phyloP scores from a whole-genome alignment of 495 filamentous ascomycete species.

The Gamarada debralockiae region DNA sequence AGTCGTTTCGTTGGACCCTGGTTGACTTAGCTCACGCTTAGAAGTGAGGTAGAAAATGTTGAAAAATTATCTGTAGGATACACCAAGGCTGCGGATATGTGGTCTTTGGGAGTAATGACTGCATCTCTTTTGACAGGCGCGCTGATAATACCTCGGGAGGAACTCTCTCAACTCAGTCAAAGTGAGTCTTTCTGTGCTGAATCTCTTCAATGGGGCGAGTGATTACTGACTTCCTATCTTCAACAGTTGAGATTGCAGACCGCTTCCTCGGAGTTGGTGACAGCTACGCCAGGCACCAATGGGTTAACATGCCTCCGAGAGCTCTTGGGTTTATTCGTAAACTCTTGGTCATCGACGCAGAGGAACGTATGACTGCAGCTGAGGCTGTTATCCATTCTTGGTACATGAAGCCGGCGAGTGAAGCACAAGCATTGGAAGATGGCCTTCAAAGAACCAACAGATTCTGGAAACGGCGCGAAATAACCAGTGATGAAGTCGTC shows the following conservation, averaged over 20 bases:
- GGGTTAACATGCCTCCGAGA: constrained; percentile 34
- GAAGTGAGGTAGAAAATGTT: constrained; percentile 42
- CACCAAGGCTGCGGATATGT: constrained; percentile 59
- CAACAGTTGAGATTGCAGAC: constrained; percentile 23
- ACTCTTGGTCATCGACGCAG: constrained; percentile 49
- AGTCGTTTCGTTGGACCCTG: constrained; percentile 31
- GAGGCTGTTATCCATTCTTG: constrained; percentile 55
- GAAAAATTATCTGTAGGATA: constrained; percentile 40
- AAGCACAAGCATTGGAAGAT: constrained; percentile 36
- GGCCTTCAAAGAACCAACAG: constrained; percentile 42
- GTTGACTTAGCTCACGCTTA: constrained; percentile 25
- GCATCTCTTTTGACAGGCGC: constrained; percentile 47
- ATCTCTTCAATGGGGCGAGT: background rate
- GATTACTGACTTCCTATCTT: too few relatives aligned
- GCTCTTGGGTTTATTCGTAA: constrained; percentile 51
- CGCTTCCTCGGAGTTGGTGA: constrained; percentile 17
- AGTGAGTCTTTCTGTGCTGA: constrained; percentile 4
- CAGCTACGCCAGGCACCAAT: constrained; percentile 19
- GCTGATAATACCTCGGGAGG: constrained; percentile 22
- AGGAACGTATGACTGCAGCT: constrained; percentile 45
- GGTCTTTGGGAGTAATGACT: constrained; percentile 56
- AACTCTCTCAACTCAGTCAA: constrained; percentile 12
- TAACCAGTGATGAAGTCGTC: constrained; percentile 2
- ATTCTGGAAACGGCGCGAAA: constrained; percentile 38
- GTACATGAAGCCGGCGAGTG: constrained; percentile 46